Percentiles rank a stretch among this genome's conserved stretches.
Evolutionary conservation across 2,329 filamentous ascomycete genomes (phyloP).

Genomic region (Cladophialophora bantiana): DNA sequence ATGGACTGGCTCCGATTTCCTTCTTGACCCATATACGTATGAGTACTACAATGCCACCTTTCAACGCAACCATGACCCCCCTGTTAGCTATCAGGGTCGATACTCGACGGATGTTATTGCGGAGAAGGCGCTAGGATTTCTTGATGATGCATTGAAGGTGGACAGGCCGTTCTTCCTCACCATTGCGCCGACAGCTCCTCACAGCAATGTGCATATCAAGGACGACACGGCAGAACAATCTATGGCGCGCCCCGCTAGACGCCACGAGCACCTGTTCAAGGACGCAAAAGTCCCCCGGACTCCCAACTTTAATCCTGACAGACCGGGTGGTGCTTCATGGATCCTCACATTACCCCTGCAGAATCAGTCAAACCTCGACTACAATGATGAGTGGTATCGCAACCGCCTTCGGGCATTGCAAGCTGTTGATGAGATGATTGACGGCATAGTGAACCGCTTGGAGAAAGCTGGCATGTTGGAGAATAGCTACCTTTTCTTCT

Average conservation of each 20-base stretch:
- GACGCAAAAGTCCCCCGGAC: constrained; percentile 67
- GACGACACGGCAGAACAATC: constrained; percentile 39
- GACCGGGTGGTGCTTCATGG: constrained; percentile 58
- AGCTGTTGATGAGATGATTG: constrained; percentile 63
- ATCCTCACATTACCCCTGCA: constrained; percentile 53
- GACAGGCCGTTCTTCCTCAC: constrained; percentile 70
- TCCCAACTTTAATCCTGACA: constrained; percentile 70
- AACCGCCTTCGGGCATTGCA: constrained; percentile 59
- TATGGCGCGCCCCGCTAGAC: constrained; percentile 56
- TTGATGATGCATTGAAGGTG: constrained; percentile 64
- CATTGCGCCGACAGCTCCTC: constrained; percentile 71
- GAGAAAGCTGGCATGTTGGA: constrained; percentile 52
- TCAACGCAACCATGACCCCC: constrained; percentile 64
- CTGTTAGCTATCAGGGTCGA: constrained; percentile 62
- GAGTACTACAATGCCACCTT: constrained; percentile 71
- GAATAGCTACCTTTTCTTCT: constrained; percentile 66
- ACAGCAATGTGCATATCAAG: constrained; percentile 59
- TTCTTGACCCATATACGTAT: constrained; percentile 63
- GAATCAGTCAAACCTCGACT: constrained; percentile 57
- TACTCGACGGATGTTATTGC: constrained; percentile 68
- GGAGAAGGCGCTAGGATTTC: constrained; percentile 64
- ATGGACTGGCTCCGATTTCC: constrained; percentile 52
- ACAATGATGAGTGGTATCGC: constrained; percentile 62
- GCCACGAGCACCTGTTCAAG: constrained; percentile 69
- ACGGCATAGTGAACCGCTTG: constrained; percentile 52